phyloP scores from a whole-genome alignment of 2,329 filamentous ascomycete species.

The Pestalotiopsis fici region DNA sequence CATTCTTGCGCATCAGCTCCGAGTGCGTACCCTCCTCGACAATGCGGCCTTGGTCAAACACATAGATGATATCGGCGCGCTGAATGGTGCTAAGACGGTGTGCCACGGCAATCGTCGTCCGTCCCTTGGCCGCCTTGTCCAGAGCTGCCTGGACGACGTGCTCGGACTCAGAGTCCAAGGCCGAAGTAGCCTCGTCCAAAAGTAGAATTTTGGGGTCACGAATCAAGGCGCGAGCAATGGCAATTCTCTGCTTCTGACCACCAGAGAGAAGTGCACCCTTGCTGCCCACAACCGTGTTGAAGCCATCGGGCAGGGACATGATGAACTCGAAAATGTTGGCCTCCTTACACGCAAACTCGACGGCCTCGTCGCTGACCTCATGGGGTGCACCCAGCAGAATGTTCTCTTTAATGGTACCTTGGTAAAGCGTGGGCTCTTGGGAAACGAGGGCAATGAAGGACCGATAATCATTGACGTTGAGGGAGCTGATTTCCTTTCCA shows the following conservation, averaged over 20 bases:
- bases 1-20: constrained; percentile 69
- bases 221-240: constrained; percentile 87
- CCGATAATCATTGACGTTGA: constrained; percentile 87
- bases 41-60: constrained; percentile 88
- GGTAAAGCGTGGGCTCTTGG: constrained; percentile 93
- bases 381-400: constrained; percentile 76
- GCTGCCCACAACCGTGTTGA: constrained; percentile 81
- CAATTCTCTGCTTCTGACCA: constrained; percentile 93
- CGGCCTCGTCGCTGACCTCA: constrained; percentile 69
- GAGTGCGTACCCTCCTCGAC: constrained; percentile 82
- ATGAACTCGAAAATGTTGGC: constrained; percentile 95
- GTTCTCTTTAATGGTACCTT: constrained; percentile 89
- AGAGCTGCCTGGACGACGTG: constrained; percentile 80
- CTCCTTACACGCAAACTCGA: constrained; percentile 81
- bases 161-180: constrained; percentile 75
- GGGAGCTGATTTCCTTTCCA: constrained; percentile 74
- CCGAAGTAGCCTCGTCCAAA: constrained; percentile 79
- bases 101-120: constrained; percentile 92
- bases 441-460: constrained; percentile 83
- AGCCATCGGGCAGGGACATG: constrained; percentile 80
- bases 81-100: constrained; percentile 92
- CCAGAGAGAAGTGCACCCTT: constrained; percentile 86
- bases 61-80: constrained; percentile 91
- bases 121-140: constrained; percentile 78
- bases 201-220: constrained; percentile 88